Evolutionary conservation across 441 rosid genomes (phyloP).

Genomic region (Brassica hybrid): DNA sequence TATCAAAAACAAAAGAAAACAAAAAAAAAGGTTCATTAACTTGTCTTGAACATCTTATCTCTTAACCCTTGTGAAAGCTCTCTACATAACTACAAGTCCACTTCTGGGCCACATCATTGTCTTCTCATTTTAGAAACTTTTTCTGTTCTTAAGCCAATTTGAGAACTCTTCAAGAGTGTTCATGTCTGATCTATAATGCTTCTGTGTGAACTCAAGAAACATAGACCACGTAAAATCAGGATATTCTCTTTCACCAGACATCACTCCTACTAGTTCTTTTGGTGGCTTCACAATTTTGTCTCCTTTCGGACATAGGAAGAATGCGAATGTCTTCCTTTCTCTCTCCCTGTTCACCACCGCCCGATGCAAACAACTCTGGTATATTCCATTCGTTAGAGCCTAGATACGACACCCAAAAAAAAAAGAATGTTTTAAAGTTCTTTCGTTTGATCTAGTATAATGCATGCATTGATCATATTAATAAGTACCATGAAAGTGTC

Average conservation of each 20-base stretch:
- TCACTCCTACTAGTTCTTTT: constrained; percentile 32
- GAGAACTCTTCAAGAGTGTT: constrained; percentile 58
- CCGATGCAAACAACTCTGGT: constrained; percentile 72
- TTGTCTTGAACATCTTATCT: constrained; percentile 5
- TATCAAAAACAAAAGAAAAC: background rate
- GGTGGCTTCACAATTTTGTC: constrained; percentile 60
- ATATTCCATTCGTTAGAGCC: constrained; percentile 65
- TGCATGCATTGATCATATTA: constrained; percentile 14
- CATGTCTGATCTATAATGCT: constrained; percentile 59
- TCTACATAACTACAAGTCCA: constrained; percentile 26
- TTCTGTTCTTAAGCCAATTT: constrained; percentile 49
- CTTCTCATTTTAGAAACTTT: constrained; percentile 27
- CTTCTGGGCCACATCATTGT: constrained; percentile 27
- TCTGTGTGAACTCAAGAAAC: constrained; percentile 59
- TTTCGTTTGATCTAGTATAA: background rate
- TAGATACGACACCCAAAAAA: constrained; percentile 11
- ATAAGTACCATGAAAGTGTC: constrained; percentile 63
- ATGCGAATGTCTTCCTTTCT: constrained; percentile 57
- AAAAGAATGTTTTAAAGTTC: constrained; percentile 16
- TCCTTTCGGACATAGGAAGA: constrained; percentile 56
- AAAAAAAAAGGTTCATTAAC: background rate
- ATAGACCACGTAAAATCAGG: constrained; percentile 67
- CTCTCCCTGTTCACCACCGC: constrained; percentile 57
- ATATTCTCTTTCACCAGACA: constrained; percentile 47
- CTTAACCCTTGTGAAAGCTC: constrained; percentile 18